Evolutionary conservation across 805 yeast species (phyloP).

Genomic region (Lipomyces japonicus): DNA sequence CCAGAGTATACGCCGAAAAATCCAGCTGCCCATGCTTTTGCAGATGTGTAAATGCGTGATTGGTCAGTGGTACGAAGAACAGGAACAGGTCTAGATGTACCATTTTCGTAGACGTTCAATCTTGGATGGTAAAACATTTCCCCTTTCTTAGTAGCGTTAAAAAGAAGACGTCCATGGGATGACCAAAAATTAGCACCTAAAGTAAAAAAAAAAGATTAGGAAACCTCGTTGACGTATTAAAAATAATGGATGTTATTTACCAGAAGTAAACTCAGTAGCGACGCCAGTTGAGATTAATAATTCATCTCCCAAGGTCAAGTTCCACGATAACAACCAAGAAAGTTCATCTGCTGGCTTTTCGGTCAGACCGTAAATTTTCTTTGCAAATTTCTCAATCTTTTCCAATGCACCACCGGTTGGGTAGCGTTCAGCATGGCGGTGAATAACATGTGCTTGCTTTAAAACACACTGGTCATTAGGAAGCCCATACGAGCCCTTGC

Average conservation of each 20-base stretch:
- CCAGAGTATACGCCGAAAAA: constrained; percentile 41
- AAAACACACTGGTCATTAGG: constrained; percentile 46
- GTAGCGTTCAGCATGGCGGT: constrained; percentile 78
- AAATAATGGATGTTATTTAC: not conserved
- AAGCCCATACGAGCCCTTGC: constrained; percentile 33
- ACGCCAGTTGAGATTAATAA: constrained; percentile 40
- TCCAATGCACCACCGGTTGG: constrained; percentile 49
- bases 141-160: constrained; percentile 33
- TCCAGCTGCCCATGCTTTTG: constrained; percentile 45
- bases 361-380: constrained; percentile 34
- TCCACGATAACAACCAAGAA: constrained; percentile 39
- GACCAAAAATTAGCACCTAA: constrained; percentile 42
- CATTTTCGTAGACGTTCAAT: constrained; percentile 36
- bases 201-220: no score
- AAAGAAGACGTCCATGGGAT: constrained; percentile 41
- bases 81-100: constrained; percentile 36
- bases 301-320: constrained; percentile 36
- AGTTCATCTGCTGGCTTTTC: constrained; percentile 31
- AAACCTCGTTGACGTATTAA: not conserved
- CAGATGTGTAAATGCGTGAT: constrained; percentile 41
- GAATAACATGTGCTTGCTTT: constrained; percentile 65
- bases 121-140: constrained; percentile 33
- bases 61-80: constrained; percentile 42
- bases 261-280: constrained; percentile 39
- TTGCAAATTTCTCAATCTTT: constrained; percentile 41